Evolutionary conservation across 805 yeast genomes (phyloP), one percentile per base, ranked within the genome.

Genomic region (Candida stauntonica): DNA sequence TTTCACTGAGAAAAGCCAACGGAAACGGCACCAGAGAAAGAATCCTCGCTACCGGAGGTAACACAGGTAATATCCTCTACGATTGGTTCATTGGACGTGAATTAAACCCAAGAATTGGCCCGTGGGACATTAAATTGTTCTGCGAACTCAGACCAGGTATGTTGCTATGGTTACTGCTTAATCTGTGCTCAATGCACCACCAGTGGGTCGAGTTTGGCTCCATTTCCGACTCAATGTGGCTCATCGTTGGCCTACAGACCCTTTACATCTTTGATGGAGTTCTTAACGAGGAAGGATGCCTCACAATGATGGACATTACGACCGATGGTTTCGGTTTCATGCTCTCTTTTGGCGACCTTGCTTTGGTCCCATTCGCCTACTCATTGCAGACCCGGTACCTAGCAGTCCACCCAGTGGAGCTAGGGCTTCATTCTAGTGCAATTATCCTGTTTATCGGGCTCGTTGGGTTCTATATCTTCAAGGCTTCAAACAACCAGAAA

Each of bases 1-100:
- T 81, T 5, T 86, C 88, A 12, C 60, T 78, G 28, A 42, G 61
- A 5, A 64, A 41, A 5, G 35, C 44, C 18, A 83, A 81, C 54
- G 81, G 81, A 5, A 39, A 52, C 5, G 74, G 71, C 0, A 75
- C 80, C 1, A 67, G 66, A 9, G 93, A 86, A 52, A 69, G 85
- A 47, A 77, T 93, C 28, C 68, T 93, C 36, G 89, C 97, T 0
- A 60, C 74, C 28, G 93, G 93, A 31, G 99, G 99, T 3, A 91
- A 91, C 63, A 71, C 95, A 0, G 85, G 86, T 0, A 79, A 75
- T 48, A 49, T 62, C 0, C 50, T 91, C 8, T 91, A 85, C 57
- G 96, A 93, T 56, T 89, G 96, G 97, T 93, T 88, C 57, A 88
- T 93, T 57, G 99, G 99, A 21, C 78, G 99, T 44, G 98, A 91